These are phyloP conservation scores for Syzygium syzygioides DNA, from an alignment of 441 rosid species.

Conservation along the genomic window DNA sequence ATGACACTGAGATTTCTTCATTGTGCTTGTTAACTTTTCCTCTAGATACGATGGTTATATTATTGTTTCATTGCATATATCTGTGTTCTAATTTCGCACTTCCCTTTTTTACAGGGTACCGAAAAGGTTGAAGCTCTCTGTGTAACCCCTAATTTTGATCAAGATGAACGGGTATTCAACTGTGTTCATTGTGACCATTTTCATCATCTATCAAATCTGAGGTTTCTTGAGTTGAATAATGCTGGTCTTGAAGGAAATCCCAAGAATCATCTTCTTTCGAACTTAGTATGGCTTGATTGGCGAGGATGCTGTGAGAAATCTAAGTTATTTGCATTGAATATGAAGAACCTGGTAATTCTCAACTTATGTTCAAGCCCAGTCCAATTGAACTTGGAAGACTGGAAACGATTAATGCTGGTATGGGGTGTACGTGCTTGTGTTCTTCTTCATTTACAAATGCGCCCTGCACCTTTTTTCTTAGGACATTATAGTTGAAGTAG, in stretches of 20 bases:
- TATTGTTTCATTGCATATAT: neutral
- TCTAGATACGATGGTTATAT: neutral
- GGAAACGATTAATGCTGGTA: neutral
- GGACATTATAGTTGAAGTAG: neutral
- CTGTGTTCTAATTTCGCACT: neutral
- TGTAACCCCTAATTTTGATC: accelerated
- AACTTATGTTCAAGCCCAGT: neutral
- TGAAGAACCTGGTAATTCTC: neutral
- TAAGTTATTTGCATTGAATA: neutral
- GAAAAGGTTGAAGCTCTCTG: neutral
- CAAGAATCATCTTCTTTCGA: neutral
- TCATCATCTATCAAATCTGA: accelerated
- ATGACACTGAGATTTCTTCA: no score
- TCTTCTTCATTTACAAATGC: neutral
- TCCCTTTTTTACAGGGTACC: neutral
- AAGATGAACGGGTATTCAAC: neutral
- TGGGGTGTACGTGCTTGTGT: neutral
- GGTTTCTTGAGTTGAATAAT: neutral
- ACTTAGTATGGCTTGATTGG: neutral
- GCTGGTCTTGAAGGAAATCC: neutral
- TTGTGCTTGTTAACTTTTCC: neutral
- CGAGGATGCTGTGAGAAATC: neutral
- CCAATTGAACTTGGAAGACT: accelerated
- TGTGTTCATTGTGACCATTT: neutral
- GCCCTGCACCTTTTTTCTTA: neutral